Percentiles rank a stretch among this genome's conserved stretches.
phyloP scores from a whole-genome alignment of 192 early-diverging fungal genomes.

The Coemansia sp. region DNA sequence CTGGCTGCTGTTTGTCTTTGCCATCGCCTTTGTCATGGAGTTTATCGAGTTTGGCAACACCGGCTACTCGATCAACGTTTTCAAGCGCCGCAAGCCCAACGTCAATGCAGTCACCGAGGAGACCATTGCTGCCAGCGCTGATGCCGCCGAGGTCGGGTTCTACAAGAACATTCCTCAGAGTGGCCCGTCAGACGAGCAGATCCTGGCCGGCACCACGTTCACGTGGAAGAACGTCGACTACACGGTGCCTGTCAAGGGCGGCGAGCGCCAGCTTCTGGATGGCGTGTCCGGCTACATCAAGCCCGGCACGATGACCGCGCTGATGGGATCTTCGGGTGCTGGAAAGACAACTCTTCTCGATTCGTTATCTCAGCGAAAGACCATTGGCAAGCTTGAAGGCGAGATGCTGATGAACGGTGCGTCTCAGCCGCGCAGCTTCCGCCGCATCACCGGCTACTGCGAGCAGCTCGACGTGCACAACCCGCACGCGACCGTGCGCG shows the following conservation, averaged over 20 bases:
- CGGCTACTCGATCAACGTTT: constrained; percentile 57
- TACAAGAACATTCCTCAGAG: constrained; percentile 9
- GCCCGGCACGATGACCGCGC: constrained; percentile 76
- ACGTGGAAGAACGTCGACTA: constrained; percentile 68
- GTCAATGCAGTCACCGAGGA: constrained; percentile 20
- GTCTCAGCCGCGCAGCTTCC: constrained; percentile 58
- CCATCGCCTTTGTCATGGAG: constrained; percentile 58
- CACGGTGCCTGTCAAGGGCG: constrained; percentile 57
- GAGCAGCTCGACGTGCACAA: constrained; percentile 84
- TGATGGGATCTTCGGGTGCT: constrained; percentile 71
- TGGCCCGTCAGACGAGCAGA: constrained; percentile 52
- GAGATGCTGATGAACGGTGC: constrained; percentile 69
- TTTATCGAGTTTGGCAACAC: constrained; percentile 61
- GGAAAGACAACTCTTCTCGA: constrained; percentile 81
- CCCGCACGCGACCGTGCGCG: constrained; percentile 69
- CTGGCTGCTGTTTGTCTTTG: constrained; percentile 39
- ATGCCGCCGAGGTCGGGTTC: constrained; percentile 13
- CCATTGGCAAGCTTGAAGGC: constrained; percentile 63
- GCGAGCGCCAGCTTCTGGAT: constrained; percentile 59
- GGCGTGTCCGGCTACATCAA: constrained; percentile 69
- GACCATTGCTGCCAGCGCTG: constrained; percentile 1
- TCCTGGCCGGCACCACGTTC: constrained; percentile 59
- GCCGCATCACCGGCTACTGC: constrained; percentile 74
- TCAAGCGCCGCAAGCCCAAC: constrained; percentile 45
- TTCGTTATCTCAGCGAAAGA: constrained; percentile 76